Percentiles rank a stretch among this genome's conserved stretches.
These are phyloP conservation scores for Claviceps monticola DNA, from an alignment of 2,329 filamentous ascomycete species.

Conservation along the genomic window DNA sequence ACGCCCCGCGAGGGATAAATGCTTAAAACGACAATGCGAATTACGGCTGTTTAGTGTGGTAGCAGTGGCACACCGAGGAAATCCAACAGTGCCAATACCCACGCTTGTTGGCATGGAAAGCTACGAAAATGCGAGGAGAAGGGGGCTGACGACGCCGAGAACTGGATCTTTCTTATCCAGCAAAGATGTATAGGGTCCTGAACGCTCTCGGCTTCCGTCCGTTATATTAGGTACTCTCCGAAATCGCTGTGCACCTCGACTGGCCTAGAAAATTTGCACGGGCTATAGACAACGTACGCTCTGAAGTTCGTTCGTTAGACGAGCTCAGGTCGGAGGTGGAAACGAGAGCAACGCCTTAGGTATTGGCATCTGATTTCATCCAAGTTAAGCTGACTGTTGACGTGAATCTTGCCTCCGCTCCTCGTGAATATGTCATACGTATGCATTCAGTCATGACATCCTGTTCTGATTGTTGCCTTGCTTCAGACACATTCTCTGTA, in stretches of 20 bases:
- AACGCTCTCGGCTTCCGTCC: too few relatives aligned
- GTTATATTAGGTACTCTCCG: too few relatives aligned
- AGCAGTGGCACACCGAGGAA: background rate
- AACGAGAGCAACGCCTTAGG: too few relatives aligned
- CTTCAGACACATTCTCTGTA: background rate
- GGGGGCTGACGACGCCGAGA: too few relatives aligned
- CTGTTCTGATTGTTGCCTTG: conserved; percentile 6
- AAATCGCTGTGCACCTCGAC: too few relatives aligned
- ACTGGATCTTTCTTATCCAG: background rate
- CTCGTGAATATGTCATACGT: conserved; percentile 35
- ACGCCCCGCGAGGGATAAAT: background rate
- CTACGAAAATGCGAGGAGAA: background rate
- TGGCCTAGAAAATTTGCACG: too few relatives aligned
- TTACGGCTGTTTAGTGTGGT: background rate
- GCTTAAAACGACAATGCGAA: background rate
- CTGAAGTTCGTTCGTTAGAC: too few relatives aligned
- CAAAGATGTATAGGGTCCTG: background rate
- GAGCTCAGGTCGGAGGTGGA: too few relatives aligned
- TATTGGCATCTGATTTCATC: too few relatives aligned
- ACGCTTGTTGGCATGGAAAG: background rate
- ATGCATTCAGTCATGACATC: conserved; percentile 8
- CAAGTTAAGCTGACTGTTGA: background rate
- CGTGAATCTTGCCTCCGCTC: conserved; percentile 10
- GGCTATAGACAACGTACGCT: too few relatives aligned
- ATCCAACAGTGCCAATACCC: background rate